Evolutionary conservation across 495 filamentous ascomycete genomes (phyloP).

Genomic region (Aspergillus ostianus): DNA sequence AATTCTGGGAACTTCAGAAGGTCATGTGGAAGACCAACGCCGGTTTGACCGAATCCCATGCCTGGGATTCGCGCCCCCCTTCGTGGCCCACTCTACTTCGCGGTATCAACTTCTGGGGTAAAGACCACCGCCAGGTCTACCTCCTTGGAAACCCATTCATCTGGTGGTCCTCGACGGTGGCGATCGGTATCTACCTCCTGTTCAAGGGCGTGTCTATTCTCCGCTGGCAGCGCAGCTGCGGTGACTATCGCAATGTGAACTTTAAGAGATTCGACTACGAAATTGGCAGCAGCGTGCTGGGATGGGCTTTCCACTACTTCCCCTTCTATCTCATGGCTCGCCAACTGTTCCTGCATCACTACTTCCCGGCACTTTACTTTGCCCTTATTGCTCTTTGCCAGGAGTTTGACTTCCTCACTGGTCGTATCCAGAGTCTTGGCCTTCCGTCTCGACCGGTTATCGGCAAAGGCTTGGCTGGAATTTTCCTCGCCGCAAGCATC

Average conservation of each 20-base stretch:
- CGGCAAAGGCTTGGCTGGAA: slow-evolving; percentile 65
- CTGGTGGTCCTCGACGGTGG: slow-evolving; percentile 89
- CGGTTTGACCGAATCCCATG: slow-evolving; percentile 91
- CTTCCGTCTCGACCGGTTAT: slow-evolving; percentile 68
- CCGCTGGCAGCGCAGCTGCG: slow-evolving; percentile 89
- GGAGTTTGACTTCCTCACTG: slow-evolving; percentile 77
- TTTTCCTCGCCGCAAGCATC: slow-evolving; percentile 69
- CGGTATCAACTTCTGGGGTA: slow-evolving; percentile 99
- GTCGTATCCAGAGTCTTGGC: slow-evolving; percentile 63
- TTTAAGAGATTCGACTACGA: slow-evolving; percentile 99
- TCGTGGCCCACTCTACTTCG: slow-evolving; percentile 92
- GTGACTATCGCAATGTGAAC: slow-evolving; percentile 73
- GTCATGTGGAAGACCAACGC: slow-evolving; percentile 99
- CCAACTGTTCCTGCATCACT: slow-evolving; percentile 97
- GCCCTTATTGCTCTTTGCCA: slow-evolving; percentile 87
- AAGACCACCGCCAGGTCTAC: slow-evolving; percentile 90
- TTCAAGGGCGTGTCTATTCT: slow-evolving; percentile 89
- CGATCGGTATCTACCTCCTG: slow-evolving; percentile 69
- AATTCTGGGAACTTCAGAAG: slow-evolving; percentile 98
- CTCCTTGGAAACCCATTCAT: slow-evolving; percentile 93
- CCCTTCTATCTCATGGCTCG: slow-evolving; percentile 98
- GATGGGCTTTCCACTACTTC: slow-evolving; percentile 96
- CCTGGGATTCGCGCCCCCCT: slow-evolving; percentile 93
- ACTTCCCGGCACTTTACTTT: slow-evolving; percentile 94
- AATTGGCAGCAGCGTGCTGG: slow-evolving; percentile 83